Conservation (phyloP, 2,329 filamentous ascomycete genomes). For the Hirsutella rhossiliensis region DNA sequence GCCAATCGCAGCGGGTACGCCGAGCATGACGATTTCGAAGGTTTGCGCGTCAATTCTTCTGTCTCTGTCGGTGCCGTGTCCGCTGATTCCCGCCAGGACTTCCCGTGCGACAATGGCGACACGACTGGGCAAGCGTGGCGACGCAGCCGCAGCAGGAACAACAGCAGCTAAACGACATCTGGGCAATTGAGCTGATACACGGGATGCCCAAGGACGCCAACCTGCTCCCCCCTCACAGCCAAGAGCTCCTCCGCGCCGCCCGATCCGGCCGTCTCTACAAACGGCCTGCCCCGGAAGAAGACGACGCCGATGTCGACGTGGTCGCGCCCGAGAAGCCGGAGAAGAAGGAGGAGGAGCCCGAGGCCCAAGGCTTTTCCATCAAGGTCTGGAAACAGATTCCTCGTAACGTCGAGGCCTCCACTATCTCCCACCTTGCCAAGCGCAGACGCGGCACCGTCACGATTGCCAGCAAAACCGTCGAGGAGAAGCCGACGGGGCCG, state of each 20-base stretch:
- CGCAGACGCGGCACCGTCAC: constrained; percentile 49
- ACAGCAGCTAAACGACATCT: constrained; percentile 51
- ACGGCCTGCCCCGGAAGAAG: constrained; percentile 52
- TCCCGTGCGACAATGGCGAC: constrained; percentile 83
- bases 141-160: constrained; percentile 54
- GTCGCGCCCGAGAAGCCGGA: constrained; percentile 37
- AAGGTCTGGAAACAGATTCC: constrained; percentile 51
- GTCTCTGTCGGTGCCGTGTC: not conserved
- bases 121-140: constrained; percentile 55
- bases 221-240: constrained; percentile 65
- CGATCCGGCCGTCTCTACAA: constrained; percentile 69
- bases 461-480: constrained; percentile 37
- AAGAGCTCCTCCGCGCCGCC: constrained; percentile 71
- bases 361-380: constrained; percentile 38
- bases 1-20: constrained; percentile 43
- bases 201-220: constrained; percentile 80
- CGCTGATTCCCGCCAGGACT: constrained; percentile 45
- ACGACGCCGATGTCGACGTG: constrained; percentile 40
- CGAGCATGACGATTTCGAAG: constrained; percentile 52
- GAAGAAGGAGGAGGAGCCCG: constrained; percentile 52
- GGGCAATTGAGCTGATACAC: constrained; percentile 62
- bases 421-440: constrained; percentile 46
- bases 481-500: constrained; percentile 31
- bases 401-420: constrained; percentile 41
- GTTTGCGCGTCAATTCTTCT: constrained; percentile 13